These are phyloP conservation scores for Pseudopediastrum boryanum DNA, from an alignment of 139 green algal genomes.

Conservation along the genomic window DNA sequence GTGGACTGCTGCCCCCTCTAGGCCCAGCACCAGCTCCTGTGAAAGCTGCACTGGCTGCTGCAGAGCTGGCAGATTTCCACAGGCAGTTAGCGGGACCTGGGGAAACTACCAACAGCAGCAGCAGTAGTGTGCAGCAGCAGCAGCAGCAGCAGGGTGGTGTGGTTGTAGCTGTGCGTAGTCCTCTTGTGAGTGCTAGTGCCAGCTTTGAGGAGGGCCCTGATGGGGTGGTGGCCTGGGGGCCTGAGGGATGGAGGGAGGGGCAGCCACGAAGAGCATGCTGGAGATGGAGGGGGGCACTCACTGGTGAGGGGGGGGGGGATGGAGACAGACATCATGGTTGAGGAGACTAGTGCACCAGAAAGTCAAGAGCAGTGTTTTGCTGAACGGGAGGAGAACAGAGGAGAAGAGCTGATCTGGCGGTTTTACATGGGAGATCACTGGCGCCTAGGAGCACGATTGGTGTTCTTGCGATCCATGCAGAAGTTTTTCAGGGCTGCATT, in stretches of 20 bases:
- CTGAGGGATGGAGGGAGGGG: not conserved
- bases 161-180: conserved; percentile 7
- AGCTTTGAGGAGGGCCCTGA: conserved; percentile 23
- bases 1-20: conserved; percentile 8
- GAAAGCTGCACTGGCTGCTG: conserved; percentile 46
- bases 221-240: not conserved
- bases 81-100: conserved; percentile 21
- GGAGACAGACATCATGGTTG: not conserved
- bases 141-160: not conserved
- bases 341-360: not conserved
- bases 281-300: conserved; percentile 19
- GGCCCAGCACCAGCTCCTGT: conserved; percentile 30
- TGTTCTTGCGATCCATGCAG: too few species aligned
- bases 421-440: not conserved
- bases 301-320: not conserved
- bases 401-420: not conserved
- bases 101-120: not conserved
- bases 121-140: conserved; percentile 13
- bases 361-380: not conserved
- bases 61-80: conserved; percentile 74
- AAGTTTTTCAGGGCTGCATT: too few species aligned
- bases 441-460: not conserved
- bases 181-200: conserved; percentile 7
- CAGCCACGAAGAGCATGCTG: not conserved
- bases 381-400: not conserved